A percentile compares a stretch with the other conserved stretches of the same genome.
Evolutionary conservation across 768 basidiomycete genomes (phyloP).

Genomic region (Boletus tomentosulus): DNA sequence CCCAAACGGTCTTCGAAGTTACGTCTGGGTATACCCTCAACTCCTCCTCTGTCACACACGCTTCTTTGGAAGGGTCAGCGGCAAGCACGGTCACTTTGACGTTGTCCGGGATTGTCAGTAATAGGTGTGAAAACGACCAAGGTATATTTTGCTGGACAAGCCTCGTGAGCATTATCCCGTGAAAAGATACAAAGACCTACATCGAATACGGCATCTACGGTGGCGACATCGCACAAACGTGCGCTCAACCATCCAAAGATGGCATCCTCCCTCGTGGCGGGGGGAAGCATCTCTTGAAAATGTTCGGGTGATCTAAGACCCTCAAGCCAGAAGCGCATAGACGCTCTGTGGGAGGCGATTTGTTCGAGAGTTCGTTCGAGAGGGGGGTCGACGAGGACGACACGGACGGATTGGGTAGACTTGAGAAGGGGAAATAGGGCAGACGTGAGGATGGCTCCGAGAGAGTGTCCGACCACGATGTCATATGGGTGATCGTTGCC

Average conservation of each 20-base stretch:
- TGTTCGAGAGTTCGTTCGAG: neutral
- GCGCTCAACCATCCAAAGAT: neutral
- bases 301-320: neutral
- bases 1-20: neutral
- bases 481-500: slow-evolving; percentile 1
- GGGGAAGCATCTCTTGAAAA: neutral
- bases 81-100: neutral
- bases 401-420: neutral
- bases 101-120: neutral
- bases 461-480: slow-evolving; percentile 19
- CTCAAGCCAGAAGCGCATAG: too few species aligned
- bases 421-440: slow-evolving; percentile 11
- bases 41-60: neutral
- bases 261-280: slow-evolving; percentile 4
- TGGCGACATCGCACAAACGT: slow-evolving; percentile 5
- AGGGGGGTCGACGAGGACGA: slow-evolving; percentile 22
- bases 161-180: neutral
- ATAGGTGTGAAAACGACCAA: slow-evolving; percentile 10
- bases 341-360: neutral
- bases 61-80: slow-evolving; percentile 1
- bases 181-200: slow-evolving; percentile 1
- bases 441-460: slow-evolving; percentile 13
- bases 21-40: neutral
- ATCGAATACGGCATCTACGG: slow-evolving; percentile 9
- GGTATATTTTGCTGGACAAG: slow-evolving; percentile 18